phyloP scores from a whole-genome alignment of 441 rosid species.

The Mallotus japonicus region DNA sequence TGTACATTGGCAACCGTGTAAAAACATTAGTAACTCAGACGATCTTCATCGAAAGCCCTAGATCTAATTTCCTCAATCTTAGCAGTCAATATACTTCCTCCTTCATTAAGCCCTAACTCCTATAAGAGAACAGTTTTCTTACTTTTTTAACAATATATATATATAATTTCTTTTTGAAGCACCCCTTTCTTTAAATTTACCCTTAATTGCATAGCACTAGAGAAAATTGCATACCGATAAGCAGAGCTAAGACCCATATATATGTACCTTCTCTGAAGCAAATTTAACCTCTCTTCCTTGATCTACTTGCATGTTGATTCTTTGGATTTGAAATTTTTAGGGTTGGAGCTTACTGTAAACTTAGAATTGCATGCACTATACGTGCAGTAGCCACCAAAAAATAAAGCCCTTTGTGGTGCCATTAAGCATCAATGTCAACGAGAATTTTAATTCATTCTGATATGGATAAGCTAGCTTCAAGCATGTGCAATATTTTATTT shows the following conservation, averaged over 20 bases:
- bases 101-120: no score
- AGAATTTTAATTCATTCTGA: not conserved
- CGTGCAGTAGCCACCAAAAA: constrained; percentile 3
- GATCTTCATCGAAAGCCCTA: constrained; percentile 26
- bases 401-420: not conserved
- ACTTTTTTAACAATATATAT: not conserved
- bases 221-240: not conserved
- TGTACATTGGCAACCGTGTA: constrained; percentile 30
- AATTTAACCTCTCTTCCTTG: not conserved
- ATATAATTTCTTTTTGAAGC: not conserved
- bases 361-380: constrained; percentile 15
- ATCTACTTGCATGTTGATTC: not conserved
- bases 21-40: constrained; percentile 19
- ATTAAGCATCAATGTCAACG: not conserved
- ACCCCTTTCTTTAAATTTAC: not conserved
- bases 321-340: not conserved
- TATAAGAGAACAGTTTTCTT: not conserved
- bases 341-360: not conserved
- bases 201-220: not conserved
- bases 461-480: constrained; percentile 8
- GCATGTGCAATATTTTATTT: not conserved
- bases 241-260: not conserved
- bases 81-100: not conserved
- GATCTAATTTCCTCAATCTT: not conserved
- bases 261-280: not conserved